Base-by-base conservation (phyloP, 2,329 filamentous ascomycete species). In the Stachybotrys elegans region DNA sequence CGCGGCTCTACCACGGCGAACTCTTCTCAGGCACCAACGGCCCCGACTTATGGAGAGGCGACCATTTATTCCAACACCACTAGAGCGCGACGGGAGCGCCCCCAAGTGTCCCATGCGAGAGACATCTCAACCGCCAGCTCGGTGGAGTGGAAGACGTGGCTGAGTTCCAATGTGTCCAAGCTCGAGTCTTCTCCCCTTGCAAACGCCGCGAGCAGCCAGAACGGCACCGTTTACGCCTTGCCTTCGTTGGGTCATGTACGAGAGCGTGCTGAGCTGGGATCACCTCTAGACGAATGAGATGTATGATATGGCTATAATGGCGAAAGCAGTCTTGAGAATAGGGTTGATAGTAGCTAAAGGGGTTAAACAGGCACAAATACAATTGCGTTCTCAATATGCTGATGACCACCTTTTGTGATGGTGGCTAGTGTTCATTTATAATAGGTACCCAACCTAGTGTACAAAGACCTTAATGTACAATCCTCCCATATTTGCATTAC, bases 121-220 rank as follows among this genome's bases (percentile, higher is more conserved):
- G 58, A 63, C 2, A 50, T 57, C 4, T 73, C 70, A 2, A 65
- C 65, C 1, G 62, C 63, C 6, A 74, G 73, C 44, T 78, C 74
- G 3, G 58, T 68, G 3, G 76, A 78, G 45, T 79, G 75, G 76
- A 78, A 78, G 56, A 70, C 62, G 0, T 75, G 70, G 71, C 67
- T 79, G 31, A 75, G 75, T 8, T 67, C 72, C 3, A 72, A 78
- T 34, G 67, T 75, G 8, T 71, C 71, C 1, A 73, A 71, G 44
- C 54, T 75, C 2, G 72, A 77, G 37, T 50, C 45, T 1, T 45
- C 57, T 5, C 36, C 43, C 3, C 47, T 50, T 4, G 48, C 49
- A 2, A 43, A 45, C 16, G 53, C 46, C 19, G 20, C 39, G 7
- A 48, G 45, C 4, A 31, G 29, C 21, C 40, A 34, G 8, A 29